These are phyloP conservation scores for Neonectria faginata DNA, from an alignment of 2,329 filamentous ascomycete species.

Conservation along the genomic window DNA sequence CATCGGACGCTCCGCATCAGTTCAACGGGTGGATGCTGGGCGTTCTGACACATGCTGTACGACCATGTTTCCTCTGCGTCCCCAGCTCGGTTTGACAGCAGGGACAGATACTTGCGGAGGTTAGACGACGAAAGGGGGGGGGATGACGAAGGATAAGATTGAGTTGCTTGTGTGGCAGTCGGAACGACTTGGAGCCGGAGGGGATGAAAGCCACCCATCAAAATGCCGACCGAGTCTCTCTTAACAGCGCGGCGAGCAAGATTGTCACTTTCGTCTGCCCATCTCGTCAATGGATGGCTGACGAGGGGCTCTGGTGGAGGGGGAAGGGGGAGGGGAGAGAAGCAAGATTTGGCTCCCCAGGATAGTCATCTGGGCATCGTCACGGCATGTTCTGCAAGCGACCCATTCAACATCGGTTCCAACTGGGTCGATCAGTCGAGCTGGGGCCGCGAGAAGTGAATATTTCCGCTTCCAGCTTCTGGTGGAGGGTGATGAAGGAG, in stretches of 20 bases:
- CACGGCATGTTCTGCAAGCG: slow-evolving; percentile 12
- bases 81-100: slow-evolving; percentile 30
- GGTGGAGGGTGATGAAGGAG: slow-evolving; percentile 27
- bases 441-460: slow-evolving; percentile 10
- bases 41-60: slow-evolving; percentile 41
- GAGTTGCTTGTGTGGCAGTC: slow-evolving; percentile 29
- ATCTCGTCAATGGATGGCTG: neutral
- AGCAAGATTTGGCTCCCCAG: neutral
- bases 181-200: slow-evolving; percentile 17
- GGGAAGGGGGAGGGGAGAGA: neutral
- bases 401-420: slow-evolving; percentile 4
- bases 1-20: slow-evolving; percentile 24
- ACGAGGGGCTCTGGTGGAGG: slow-evolving; percentile 1
- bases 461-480: slow-evolving; percentile 25
- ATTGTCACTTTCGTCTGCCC: neutral
- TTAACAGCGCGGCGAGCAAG: slow-evolving; percentile 13
- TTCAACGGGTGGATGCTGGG: slow-evolving; percentile 28
- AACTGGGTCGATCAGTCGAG: slow-evolving; percentile 12
- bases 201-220: slow-evolving; percentile 4
- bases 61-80: slow-evolving; percentile 22
- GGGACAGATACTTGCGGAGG: slow-evolving; percentile 26
- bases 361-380: slow-evolving; percentile 17
- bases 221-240: slow-evolving; percentile 4
- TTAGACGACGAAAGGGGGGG: slow-evolving; percentile 12
- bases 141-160: slow-evolving; percentile 9